phyloP scores from a whole-genome alignment of 495 filamentous ascomycete species.

The Neurospora sp. region DNA sequence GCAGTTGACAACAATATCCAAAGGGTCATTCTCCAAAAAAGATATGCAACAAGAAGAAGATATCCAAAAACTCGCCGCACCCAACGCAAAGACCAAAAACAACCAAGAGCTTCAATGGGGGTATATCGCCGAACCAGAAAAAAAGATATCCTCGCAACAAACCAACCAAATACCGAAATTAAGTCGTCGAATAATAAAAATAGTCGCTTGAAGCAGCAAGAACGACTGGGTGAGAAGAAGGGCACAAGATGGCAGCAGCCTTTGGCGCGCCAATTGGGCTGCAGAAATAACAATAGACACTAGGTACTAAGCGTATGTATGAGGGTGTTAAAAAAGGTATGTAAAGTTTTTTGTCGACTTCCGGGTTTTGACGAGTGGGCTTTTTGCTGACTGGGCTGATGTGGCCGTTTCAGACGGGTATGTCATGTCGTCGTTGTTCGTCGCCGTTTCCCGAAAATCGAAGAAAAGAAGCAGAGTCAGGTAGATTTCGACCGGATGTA shows the following conservation, averaged over 20 bases:
- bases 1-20: background rate
- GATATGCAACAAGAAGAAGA: background rate
- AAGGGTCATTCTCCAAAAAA: background rate
- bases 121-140: conserved; percentile 8
- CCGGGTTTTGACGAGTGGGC: background rate
- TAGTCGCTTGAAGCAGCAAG: background rate
- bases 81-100: background rate
- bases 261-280: background rate
- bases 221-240: background rate
- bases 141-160: conserved; percentile 3
- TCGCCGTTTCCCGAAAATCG: background rate
- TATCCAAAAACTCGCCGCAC: conserved; percentile 1
- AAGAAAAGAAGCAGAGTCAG: background rate
- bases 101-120: conserved; percentile 4
- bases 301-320: background rate
- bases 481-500: background rate
- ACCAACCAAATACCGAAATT: background rate
- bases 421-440: background rate
- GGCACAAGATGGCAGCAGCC: background rate
- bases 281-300: background rate
- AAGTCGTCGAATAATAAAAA: background rate
- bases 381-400: background rate
- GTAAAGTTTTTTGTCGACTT: background rate
- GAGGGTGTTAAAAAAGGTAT: background rate
- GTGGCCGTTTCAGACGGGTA: background rate